Base-by-base conservation (phyloP, 2,329 filamentous ascomycete genomes). In the Calonectria pseudoreteaudii region DNA sequence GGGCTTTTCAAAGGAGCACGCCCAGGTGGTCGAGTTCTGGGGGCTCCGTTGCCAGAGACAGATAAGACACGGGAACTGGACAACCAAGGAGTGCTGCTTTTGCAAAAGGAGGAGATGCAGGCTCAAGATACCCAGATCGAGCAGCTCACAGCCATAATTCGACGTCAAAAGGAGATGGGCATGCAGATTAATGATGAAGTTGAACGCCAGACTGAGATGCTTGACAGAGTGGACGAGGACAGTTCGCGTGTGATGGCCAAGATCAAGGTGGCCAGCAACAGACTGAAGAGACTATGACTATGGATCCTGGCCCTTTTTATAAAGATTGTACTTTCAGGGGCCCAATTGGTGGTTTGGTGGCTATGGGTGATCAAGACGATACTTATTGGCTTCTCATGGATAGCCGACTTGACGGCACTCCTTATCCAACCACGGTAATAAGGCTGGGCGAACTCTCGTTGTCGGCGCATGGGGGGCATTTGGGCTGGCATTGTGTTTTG, bases 141-240 rank as follows among this genome's bases (percentile, higher is more conserved):
- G 23, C 88, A 91, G 78, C 85, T 97, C 70, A 89, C 90, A 2
- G 91, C 91, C 76, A 92, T 95, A 62, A 92, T 96, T 60, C 87
- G 92, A 62, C 87, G 93, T 72, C 93, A 96, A 86, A 93, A 91
- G 81, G 93, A 95, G 84, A 94, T 96, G 90, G 94, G 94, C 0
- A 86, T 94, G 60, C 89, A 92, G 71, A 96, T 97, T 80, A 90
- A 94, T 76, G 90, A 92, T 65, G 94, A 96, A 86, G 88, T 96
- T 70, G 90, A 92, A 68, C 84, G 91, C 77, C 94, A 96, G 86
- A 93, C 91, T 69, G 89, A 91, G 82, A 91, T 95, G 90, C 86
- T 97, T 36, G 89, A 91, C 16, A 84, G 91, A 77, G 82, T 95
- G 74, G 92, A 93, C 75, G 87, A 91, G 70, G 93, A 95, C 83